These are phyloP conservation scores for Ascochyta fabae DNA, from an alignment of 2,329 filamentous ascomycete genomes.

Conservation along the genomic window DNA sequence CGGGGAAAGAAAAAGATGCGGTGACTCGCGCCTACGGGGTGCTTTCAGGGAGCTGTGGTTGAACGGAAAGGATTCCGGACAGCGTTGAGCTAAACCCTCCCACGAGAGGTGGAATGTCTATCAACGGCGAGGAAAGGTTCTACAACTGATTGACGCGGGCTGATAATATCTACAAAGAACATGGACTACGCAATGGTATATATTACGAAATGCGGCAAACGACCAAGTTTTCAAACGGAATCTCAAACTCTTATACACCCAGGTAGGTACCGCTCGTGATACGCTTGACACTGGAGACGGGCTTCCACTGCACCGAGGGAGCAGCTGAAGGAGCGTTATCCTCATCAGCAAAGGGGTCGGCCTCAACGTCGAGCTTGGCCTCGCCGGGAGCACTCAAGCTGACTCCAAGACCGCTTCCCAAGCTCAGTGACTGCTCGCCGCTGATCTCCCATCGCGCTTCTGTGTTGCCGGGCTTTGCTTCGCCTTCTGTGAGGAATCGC, in stretches of 20 bases:
- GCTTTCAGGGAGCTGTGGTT: too few species aligned
- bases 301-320: constrained; percentile 41
- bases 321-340: constrained; percentile 38
- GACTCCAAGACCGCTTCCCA: constrained; percentile 69
- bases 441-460: constrained; percentile 82
- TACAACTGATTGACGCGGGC: background rate
- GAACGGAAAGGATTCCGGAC: background rate
- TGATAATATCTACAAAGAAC: constrained; percentile 4
- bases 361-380: constrained; percentile 50
- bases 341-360: constrained; percentile 76
- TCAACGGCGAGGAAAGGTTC: background rate
- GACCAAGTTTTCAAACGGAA: background rate
- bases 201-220: background rate
- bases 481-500: constrained; percentile 76
- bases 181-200: background rate
- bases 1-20: too few species aligned
- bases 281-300: constrained; percentile 44
- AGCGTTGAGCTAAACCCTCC: background rate
- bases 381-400: constrained; percentile 53
- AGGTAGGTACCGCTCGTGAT: constrained; percentile 49
- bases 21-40: too few species aligned
- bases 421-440: constrained; percentile 54
- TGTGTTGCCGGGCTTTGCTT: constrained; percentile 74
- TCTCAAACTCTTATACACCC: constrained; percentile 33
- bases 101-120: background rate